phyloP scores from a whole-genome alignment of 2,329 filamentous ascomycete genomes.

The Fusarium kyushuense region DNA sequence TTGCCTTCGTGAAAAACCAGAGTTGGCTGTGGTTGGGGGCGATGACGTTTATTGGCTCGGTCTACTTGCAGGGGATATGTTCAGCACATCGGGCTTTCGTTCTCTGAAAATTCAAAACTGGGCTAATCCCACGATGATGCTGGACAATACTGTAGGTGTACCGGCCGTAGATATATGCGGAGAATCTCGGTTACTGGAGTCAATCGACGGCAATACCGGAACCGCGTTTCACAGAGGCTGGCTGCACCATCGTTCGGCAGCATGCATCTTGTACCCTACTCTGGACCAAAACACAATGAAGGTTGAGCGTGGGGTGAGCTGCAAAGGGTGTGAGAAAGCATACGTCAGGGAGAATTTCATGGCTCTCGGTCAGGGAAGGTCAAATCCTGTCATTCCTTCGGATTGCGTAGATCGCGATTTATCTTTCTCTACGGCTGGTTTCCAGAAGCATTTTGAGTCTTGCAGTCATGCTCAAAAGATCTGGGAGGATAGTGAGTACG shows the following conservation, averaged over 20 bases:
- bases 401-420: background rate
- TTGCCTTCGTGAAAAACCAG: background rate
- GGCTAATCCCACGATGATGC: background rate
- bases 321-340: slow-evolving; percentile 1
- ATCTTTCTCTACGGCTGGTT: slow-evolving; percentile 1
- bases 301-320: slow-evolving; percentile 1
- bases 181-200: background rate
- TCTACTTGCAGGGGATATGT: background rate
- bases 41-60: background rate
- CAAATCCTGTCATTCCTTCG: background rate
- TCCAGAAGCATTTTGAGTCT: slow-evolving; percentile 5
- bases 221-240: background rate
- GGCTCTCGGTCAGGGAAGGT: no score
- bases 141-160: background rate
- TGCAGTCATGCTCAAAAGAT: slow-evolving; percentile 6
- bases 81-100: background rate
- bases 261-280: slow-evolving; percentile 1
- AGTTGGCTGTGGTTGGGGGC: background rate
- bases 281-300: background rate
- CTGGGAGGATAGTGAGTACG: background rate
- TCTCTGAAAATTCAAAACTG: background rate
- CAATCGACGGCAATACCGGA: no score
- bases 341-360: background rate
- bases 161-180: background rate
- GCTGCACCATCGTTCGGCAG: background rate